These are phyloP conservation scores for Aspergillus piperis DNA, from an alignment of 2,329 filamentous ascomycete species.

Conservation along the genomic window DNA sequence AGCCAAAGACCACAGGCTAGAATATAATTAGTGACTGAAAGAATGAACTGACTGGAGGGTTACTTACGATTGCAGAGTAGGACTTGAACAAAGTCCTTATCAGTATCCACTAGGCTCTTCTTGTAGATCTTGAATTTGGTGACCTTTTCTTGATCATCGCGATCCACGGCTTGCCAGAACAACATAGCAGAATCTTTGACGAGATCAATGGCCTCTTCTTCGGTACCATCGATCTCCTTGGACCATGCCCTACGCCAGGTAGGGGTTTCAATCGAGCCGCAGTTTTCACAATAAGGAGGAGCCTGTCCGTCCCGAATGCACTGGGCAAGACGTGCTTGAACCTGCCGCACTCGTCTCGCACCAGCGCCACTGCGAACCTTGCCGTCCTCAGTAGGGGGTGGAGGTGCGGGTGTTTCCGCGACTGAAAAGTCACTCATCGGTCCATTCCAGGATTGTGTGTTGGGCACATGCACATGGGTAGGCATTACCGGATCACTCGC, in stretches of 20 bases:
- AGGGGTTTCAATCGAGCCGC: constrained; percentile 90
- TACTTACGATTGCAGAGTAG: constrained; percentile 83
- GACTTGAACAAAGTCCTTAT: constrained; percentile 71
- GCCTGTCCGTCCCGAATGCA: constrained; percentile 76
- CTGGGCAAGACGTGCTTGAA: constrained; percentile 57
- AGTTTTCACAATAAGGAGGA: constrained; percentile 88
- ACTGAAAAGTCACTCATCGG: constrained; percentile 48
- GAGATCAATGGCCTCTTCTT: constrained; percentile 69
- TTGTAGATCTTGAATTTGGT: constrained; percentile 72
- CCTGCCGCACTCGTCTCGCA: constrained; percentile 67
- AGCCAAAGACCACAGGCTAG: constrained; percentile 90
- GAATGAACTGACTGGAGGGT: not conserved
- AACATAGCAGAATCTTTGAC: constrained; percentile 73
- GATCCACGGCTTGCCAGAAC: constrained; percentile 68
- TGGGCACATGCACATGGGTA: constrained; percentile 14
- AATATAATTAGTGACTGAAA: constrained; percentile 11
- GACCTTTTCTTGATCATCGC: constrained; percentile 63
- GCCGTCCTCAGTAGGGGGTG: constrained; percentile 32
- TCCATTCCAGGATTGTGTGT: constrained; percentile 41
- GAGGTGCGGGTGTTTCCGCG: constrained; percentile 40
- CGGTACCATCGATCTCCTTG: constrained; percentile 70
- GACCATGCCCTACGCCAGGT: constrained; percentile 94
- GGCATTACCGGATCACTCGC: constrained; percentile 54
- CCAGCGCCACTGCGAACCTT: constrained; percentile 51
- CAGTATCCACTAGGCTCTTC: constrained; percentile 67